A percentile compares a stretch with the other conserved stretches of the same genome.
These are phyloP conservation scores for Aulographum hederae DNA, from an alignment of 2,329 filamentous ascomycete species.

Conservation along the genomic window DNA sequence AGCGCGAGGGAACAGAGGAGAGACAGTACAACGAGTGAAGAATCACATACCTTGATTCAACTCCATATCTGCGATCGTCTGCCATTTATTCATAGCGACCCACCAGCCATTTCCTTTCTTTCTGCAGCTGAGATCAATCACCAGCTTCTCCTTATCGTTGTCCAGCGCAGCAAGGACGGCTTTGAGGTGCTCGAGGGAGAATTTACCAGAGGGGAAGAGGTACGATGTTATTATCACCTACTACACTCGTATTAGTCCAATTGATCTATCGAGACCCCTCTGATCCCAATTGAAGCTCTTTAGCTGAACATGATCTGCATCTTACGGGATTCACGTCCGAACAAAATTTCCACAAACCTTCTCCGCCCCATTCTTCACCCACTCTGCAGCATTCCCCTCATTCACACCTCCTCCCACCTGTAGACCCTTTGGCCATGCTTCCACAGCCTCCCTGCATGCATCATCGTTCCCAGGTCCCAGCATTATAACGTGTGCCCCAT, in stretches of 20 bases:
- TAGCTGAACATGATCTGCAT: slow-evolving; percentile 1
- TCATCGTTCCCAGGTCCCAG: slow-evolving; percentile 73
- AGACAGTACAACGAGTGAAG: too few relatives aligned
- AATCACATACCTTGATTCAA: slow-evolving; percentile 63
- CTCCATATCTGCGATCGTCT: slow-evolving; percentile 93
- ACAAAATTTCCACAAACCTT: slow-evolving; percentile 44
- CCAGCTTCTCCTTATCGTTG: slow-evolving; percentile 61
- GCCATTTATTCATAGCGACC: slow-evolving; percentile 99
- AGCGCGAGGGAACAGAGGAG: too few relatives aligned
- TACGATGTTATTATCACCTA: slow-evolving; percentile 96
- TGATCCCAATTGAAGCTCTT: slow-evolving; percentile 2
- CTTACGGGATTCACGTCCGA: not conserved
- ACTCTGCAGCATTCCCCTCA: slow-evolving; percentile 63
- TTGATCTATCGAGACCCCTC: not conserved
- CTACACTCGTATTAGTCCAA: slow-evolving; percentile 9
- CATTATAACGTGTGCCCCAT: slow-evolving; percentile 90
- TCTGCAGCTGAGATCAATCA: slow-evolving; percentile 89
- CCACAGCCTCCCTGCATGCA: slow-evolving; percentile 59
- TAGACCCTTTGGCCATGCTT: slow-evolving; percentile 59
- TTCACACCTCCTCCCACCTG: slow-evolving; percentile 92
- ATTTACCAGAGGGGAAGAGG: slow-evolving; percentile 65
- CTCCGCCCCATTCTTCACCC: slow-evolving; percentile 76
- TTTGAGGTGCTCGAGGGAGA: slow-evolving; percentile 60
- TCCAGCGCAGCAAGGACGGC: slow-evolving; percentile 55
- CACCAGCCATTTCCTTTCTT: slow-evolving; percentile 63